These are phyloP conservation scores for Vitis hybrid DNA, from an alignment of 177 flowering plant species.

Conservation along the genomic window DNA sequence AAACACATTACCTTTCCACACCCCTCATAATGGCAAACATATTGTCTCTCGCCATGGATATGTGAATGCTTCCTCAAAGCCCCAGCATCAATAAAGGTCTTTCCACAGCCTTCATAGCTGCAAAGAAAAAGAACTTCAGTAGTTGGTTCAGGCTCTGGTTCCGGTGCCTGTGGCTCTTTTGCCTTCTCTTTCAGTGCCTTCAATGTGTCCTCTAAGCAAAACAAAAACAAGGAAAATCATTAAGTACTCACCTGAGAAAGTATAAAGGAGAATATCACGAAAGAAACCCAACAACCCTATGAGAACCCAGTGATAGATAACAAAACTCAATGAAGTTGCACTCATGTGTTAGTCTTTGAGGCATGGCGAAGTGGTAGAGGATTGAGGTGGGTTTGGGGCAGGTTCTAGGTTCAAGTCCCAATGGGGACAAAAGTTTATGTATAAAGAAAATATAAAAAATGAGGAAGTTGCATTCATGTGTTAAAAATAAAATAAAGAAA, in stretches of 20 bases:
- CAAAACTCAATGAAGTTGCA: too few relatives aligned
- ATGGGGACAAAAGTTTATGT: too few relatives aligned
- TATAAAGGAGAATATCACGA: neutral
- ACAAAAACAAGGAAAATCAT: neutral
- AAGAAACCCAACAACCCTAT: neutral
- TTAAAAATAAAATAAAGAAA: too few relatives aligned
- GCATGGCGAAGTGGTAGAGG: too few relatives aligned
- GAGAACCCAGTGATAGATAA: too few relatives aligned
- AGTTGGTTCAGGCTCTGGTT: constrained; percentile 91
- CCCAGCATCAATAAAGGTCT: constrained; percentile 94
- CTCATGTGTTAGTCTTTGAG: too few relatives aligned
- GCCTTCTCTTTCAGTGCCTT: constrained; percentile 65
- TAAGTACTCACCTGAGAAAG: constrained; percentile 1
- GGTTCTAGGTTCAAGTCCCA: too few relatives aligned
- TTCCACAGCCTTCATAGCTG: constrained; percentile 98
- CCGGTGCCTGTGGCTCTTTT: constrained; percentile 64
- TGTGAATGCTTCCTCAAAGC: constrained; percentile 95
- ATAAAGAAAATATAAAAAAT: too few relatives aligned
- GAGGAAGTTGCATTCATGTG: too few relatives aligned
- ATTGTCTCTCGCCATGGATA: constrained; percentile 95
- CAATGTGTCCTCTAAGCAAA: constrained; percentile 57
- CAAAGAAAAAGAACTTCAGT: constrained; percentile 97
- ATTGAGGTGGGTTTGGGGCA: too few relatives aligned
- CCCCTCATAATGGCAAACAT: constrained; percentile 80
- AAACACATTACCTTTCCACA: constrained; percentile 75